phyloP scores from a whole-genome alignment of 164 flowering plant genomes.

The Tetrastigma voinierianum region DNA sequence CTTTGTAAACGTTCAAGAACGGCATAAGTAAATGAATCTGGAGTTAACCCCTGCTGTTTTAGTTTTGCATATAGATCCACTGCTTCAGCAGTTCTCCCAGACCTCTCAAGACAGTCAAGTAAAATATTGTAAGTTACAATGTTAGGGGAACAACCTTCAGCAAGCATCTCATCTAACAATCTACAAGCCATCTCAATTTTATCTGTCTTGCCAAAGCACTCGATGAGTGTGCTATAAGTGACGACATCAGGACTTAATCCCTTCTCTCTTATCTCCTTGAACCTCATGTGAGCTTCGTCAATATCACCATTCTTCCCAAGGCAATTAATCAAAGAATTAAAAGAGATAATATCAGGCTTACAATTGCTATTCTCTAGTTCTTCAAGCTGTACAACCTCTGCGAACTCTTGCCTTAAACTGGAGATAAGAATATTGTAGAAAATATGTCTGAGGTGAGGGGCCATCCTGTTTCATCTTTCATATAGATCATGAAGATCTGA shows the following conservation, averaged over 20 bases:
- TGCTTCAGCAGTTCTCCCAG: slow-evolving; percentile 87
- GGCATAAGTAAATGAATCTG: slow-evolving; percentile 81
- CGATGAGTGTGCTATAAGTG: slow-evolving; percentile 90
- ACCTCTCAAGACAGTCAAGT: slow-evolving; percentile 80
- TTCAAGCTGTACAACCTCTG: slow-evolving; percentile 64
- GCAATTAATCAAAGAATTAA: slow-evolving; percentile 87
- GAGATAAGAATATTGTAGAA: slow-evolving; percentile 82
- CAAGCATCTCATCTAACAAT: slow-evolving; percentile 82
- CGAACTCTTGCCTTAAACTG: slow-evolving; percentile 64
- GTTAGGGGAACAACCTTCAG: slow-evolving; percentile 75
- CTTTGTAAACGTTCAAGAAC: slow-evolving; percentile 83
- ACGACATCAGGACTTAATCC: slow-evolving; percentile 92
- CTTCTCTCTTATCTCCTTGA: slow-evolving; percentile 89
- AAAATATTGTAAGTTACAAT: slow-evolving; percentile 91
- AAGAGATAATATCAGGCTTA: slow-evolving; percentile 75
- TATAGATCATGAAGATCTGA: slow-evolving; percentile 65
- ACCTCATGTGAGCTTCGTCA: slow-evolving; percentile 94
- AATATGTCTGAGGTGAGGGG: slow-evolving; percentile 77
- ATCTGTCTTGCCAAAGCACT: slow-evolving; percentile 89
- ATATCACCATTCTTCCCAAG: slow-evolving; percentile 88
- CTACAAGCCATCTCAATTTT: slow-evolving; percentile 82
- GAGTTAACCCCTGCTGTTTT: slow-evolving; percentile 83
- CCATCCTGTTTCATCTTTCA: slow-evolving; percentile 78
- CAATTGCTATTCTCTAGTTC: slow-evolving; percentile 71
- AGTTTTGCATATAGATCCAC: slow-evolving; percentile 79